Evolutionary conservation across 2,329 filamentous ascomycete species (phyloP).

Genomic region (Cercospora zeina): DNA sequence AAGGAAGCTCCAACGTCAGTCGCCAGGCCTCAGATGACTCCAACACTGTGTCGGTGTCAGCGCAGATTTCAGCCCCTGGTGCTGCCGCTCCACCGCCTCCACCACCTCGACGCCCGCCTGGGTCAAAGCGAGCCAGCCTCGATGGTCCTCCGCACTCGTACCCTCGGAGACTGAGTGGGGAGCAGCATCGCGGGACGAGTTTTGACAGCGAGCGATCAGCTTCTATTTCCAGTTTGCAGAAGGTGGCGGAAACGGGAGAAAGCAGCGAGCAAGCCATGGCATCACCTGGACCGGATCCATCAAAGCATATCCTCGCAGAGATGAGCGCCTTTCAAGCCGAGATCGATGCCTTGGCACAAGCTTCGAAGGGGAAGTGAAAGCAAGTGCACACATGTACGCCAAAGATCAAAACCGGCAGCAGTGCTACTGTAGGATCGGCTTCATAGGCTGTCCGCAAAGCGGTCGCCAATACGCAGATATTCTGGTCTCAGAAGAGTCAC

Average conservation of each 20-base stretch:
- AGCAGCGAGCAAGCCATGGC: slow-evolving; percentile 17
- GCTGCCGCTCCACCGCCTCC: slow-evolving; percentile 34
- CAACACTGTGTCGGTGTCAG: slow-evolving; percentile 16
- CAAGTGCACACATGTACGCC: background rate
- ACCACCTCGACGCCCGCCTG: slow-evolving; percentile 34
- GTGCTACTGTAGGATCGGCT: background rate
- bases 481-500: background rate
- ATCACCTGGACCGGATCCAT: slow-evolving; percentile 14
- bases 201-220: slow-evolving; percentile 32
- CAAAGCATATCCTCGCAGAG: slow-evolving; percentile 37
- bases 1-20: slow-evolving; percentile 23
- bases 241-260: slow-evolving; percentile 25
- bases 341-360: slow-evolving; percentile 34
- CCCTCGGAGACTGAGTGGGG: slow-evolving; percentile 21
- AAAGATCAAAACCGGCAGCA: background rate
- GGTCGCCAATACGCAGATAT: background rate
- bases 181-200: slow-evolving; percentile 29
- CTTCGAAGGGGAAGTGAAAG: slow-evolving; percentile 10
- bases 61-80: slow-evolving; percentile 10
- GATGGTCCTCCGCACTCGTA: slow-evolving; percentile 27
- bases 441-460: background rate
- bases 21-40: slow-evolving; percentile 28
- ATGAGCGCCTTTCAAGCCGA: slow-evolving; percentile 39
- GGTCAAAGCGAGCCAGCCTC: slow-evolving; percentile 32
- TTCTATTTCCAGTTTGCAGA: slow-evolving; percentile 28